These are phyloP conservation scores for Boletus bicolor DNA, from an alignment of 768 basidiomycete genomes.

Conservation along the genomic window DNA sequence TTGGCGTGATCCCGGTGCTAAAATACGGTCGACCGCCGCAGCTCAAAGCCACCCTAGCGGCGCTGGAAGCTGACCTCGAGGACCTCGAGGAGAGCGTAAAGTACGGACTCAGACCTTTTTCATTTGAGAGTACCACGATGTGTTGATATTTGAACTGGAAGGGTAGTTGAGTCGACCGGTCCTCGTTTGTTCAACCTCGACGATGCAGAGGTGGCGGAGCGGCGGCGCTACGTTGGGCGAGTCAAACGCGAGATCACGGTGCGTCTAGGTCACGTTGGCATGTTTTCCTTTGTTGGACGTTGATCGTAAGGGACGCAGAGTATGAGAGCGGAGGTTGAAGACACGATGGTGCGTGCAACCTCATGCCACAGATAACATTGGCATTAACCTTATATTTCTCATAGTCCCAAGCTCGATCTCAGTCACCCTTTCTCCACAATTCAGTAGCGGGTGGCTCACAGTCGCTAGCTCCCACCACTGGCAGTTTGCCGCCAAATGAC, in stretches of 20 bases:
- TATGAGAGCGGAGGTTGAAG: slow-evolving; percentile 65
- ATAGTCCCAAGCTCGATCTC: slow-evolving; percentile 6
- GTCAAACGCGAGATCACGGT: slow-evolving; percentile 81
- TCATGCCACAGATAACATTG: background rate
- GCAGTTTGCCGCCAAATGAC: slow-evolving; percentile 14
- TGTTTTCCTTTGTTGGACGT: slow-evolving; percentile 4
- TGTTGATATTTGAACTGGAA: slow-evolving; percentile 29
- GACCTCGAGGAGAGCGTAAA: slow-evolving; percentile 94
- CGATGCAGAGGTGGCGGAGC: slow-evolving; percentile 68
- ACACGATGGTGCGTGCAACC: slow-evolving; percentile 13
- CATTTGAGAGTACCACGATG: background rate
- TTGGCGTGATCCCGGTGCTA: background rate
- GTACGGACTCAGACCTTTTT: slow-evolving; percentile 39
- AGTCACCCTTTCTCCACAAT: slow-evolving; percentile 13
- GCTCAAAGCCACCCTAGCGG: slow-evolving; percentile 73
- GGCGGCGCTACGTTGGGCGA: slow-evolving; percentile 72
- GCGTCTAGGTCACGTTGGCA: slow-evolving; percentile 27
- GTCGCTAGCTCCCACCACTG: slow-evolving; percentile 9
- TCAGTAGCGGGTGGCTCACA: slow-evolving; percentile 21
- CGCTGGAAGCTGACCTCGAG: slow-evolving; percentile 83
- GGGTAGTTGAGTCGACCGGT: slow-evolving; percentile 84
- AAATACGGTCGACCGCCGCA: slow-evolving; percentile 25
- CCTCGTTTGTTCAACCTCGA: slow-evolving; percentile 82
- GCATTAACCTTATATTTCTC: background rate
- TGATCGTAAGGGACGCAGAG: slow-evolving; percentile 52